A percentile compares a stretch with the other conserved stretches of the same genome.
Evolutionary conservation across 768 basidiomycete genomes (phyloP).

Genomic region (Lentinula boryana): DNA sequence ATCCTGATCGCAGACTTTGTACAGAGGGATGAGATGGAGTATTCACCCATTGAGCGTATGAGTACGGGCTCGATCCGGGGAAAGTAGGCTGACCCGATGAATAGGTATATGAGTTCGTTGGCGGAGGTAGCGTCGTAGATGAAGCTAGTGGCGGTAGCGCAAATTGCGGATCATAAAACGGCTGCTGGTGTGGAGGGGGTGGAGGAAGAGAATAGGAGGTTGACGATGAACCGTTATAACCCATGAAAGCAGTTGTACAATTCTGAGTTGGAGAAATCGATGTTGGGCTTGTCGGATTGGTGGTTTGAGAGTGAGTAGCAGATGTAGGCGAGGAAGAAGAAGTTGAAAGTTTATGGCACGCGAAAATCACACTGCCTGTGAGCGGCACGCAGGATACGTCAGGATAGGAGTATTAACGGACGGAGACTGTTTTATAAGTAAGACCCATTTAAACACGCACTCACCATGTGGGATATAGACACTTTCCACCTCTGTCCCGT

Average conservation of each 20-base stretch:
- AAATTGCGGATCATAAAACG: conserved; percentile 40
- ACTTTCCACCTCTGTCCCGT: conserved; percentile 70
- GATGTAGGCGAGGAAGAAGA: conserved; percentile 21
- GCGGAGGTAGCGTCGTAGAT: conserved; percentile 29
- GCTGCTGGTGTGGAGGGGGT: conserved; percentile 16
- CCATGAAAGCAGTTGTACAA: conserved; percentile 40
- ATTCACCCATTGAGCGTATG: conserved; percentile 10
- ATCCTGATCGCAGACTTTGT: conserved; percentile 4
- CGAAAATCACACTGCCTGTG: conserved; percentile 64
- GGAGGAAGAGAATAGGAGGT: conserved; percentile 11
- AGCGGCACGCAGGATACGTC: conserved; percentile 13
- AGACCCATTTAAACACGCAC: conserved; percentile 22
- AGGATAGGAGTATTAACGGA: conserved; percentile 1
- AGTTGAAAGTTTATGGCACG: conserved; percentile 61
- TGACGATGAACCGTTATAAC: conserved; percentile 30
- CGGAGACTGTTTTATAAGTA: conserved; percentile 1
- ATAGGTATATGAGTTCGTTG: conserved; percentile 19
- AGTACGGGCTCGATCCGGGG: conserved; percentile 28
- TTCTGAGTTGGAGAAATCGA: conserved; percentile 24
- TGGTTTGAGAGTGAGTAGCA: conserved; percentile 8
- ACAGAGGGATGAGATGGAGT: background rate
- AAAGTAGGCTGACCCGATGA: conserved; percentile 19
- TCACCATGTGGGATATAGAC: conserved; percentile 88
- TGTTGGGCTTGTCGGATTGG: conserved; percentile 20
- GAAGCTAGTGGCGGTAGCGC: conserved; percentile 34